Base-by-base conservation (phyloP, 2,329 filamentous ascomycete species). In the Ambrosiella cleistominuta region DNA sequence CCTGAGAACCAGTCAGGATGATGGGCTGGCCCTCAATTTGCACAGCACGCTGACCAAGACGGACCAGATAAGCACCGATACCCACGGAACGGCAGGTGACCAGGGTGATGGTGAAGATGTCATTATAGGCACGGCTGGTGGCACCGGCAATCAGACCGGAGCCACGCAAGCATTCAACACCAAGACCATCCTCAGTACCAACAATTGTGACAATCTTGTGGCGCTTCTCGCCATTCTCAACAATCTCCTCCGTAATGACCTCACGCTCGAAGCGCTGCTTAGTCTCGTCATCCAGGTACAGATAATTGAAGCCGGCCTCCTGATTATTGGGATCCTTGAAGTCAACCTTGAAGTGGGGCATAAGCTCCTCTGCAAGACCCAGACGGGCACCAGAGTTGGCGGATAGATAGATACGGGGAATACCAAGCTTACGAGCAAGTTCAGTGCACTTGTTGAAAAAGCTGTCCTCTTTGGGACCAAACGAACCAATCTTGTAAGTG, bases 361-460 rank as follows among this genome's bases (percentile, higher is more conserved):
- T 95, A 63, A 98, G 77, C 76, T 97, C 93, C 65, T 95, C 90
- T 61, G 93, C 93, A 71, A 98, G 85, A 67, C 93, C 93, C 65
- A 98, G 88, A 68, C 93, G 90, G 64, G 93, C 93, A 80, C 93
- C 93, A 61, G 93, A 98, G 79, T 98, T 98, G 69, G 93, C 93
- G 69, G 93, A 98, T 61, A 98, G 77, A 74, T 98, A 98, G 69
- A 98, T 91, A 65, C 93, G 87, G 27, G 93, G 93, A 66, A 98
- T 95, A 44, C 93, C 93, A 62, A 96, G 77, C 76, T 88, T 91
- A 66, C 90, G 84, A 62, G 93, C 93, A 64, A 96, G 78, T 72
- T 98, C 90, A 8, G 93, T 97, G 75, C 93, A 98, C 79, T 97
- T 96, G 78, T 94, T 80, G 82, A 98, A 98, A 81, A 95, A 98